These are phyloP conservation scores for Pichia sporocuriosa DNA, from an alignment of 805 yeast species.

Conservation along the genomic window DNA sequence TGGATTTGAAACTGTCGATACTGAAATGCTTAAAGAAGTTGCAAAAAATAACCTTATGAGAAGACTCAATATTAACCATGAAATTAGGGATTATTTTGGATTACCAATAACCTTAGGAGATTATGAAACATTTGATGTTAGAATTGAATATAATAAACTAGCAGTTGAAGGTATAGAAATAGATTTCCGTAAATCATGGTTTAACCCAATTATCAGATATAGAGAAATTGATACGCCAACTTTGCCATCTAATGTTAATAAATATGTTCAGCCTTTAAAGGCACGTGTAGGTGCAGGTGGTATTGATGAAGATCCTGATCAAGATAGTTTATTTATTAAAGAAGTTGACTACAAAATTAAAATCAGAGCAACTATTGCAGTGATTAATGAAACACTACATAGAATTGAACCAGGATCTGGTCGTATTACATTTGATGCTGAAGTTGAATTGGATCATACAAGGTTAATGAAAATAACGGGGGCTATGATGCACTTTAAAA, in stretches of 20 bases:
- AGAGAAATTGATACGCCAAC: constrained; percentile 21
- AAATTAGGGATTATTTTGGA: constrained; percentile 25
- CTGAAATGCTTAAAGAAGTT: constrained; percentile 23
- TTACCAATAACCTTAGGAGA: constrained; percentile 28
- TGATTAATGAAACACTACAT: constrained; percentile 16
- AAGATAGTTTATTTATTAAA: constrained; percentile 21
- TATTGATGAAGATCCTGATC: constrained; percentile 20
- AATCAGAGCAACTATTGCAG: constrained; percentile 26
- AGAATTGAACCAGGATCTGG: constrained; percentile 25
- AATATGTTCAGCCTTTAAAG: constrained; percentile 28
- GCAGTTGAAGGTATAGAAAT: constrained; percentile 29
- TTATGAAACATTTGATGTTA: constrained; percentile 25
- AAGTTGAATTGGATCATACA: constrained; percentile 33
- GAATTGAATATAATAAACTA: constrained; percentile 25
- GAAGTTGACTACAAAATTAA: constrained; percentile 28
- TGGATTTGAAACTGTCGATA: constrained; percentile 24
- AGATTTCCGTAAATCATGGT: constrained; percentile 26
- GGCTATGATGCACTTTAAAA: constrained; percentile 23
- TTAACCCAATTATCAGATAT: constrained; percentile 21
- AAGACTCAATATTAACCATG: constrained; percentile 27
- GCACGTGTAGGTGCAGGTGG: constrained; percentile 16
- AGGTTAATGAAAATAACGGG: constrained; percentile 26
- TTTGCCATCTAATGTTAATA: constrained; percentile 24
- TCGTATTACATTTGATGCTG: constrained; percentile 27
- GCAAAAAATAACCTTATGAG: constrained; percentile 23